phyloP scores from a whole-genome alignment of 2,329 filamentous ascomycete species.

The Trichoderma guizhouense region DNA sequence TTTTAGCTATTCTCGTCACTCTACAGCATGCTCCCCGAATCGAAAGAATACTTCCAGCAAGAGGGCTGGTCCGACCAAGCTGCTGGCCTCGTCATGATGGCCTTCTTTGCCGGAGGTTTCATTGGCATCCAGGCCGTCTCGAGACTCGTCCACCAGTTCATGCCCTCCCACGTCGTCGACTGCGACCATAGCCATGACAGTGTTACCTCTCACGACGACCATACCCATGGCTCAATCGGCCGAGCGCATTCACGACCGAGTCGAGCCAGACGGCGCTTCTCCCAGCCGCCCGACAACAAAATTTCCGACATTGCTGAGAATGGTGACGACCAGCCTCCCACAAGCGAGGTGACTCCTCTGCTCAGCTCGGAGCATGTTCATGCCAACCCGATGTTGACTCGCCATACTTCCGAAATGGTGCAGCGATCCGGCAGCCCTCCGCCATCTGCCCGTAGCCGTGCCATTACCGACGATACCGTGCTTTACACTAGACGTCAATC shows the following conservation, averaged over 20 bases:
- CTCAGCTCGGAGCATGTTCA: slow-evolving; percentile 33
- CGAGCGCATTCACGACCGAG: slow-evolving; percentile 32
- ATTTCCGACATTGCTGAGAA: slow-evolving; percentile 22
- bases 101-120: slow-evolving; percentile 67
- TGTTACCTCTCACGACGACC: slow-evolving; percentile 33
- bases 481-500: slow-evolving; percentile 48
- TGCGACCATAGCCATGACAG: slow-evolving; percentile 73
- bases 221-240: slow-evolving; percentile 22
- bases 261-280: slow-evolving; percentile 31
- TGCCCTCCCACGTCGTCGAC: slow-evolving; percentile 76
- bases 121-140: slow-evolving; percentile 73
- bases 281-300: slow-evolving; percentile 23
- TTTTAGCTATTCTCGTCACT: slow-evolving; percentile 81
- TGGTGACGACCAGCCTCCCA: slow-evolving; percentile 16
- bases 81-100: slow-evolving; percentile 68
- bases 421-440: slow-evolving; percentile 27
- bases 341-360: slow-evolving; percentile 49
- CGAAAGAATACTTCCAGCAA: slow-evolving; percentile 70
- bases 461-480: slow-evolving; percentile 25
- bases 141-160: slow-evolving; percentile 66
- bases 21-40: slow-evolving; percentile 88
- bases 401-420: slow-evolving; percentile 28
- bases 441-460: slow-evolving; percentile 25
- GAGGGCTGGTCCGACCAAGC: slow-evolving; percentile 63
- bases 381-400: slow-evolving; percentile 27